Percentiles rank a stretch among this genome's conserved stretches.
Evolutionary conservation across 139 green algal genomes (phyloP).

Genomic region (Micromonas commoda): DNA sequence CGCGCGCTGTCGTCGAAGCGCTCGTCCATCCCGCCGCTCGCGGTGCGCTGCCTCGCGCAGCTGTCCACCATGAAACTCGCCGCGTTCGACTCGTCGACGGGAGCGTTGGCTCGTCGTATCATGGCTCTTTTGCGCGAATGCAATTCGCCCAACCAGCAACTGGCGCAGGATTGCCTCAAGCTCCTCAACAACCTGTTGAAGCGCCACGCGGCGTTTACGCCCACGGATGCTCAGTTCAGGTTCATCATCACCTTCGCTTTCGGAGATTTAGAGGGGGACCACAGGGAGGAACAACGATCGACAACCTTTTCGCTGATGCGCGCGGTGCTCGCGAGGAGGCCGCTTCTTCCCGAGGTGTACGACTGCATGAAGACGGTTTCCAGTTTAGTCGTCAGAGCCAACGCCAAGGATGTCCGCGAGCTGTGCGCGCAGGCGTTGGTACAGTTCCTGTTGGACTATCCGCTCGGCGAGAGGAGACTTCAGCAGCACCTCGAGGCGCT

Average conservation of each 20-base stretch:
- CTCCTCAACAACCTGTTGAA: conserved; percentile 64
- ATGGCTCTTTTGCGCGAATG: not conserved
- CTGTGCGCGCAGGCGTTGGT: conserved; percentile 61
- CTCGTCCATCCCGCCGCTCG: conserved; percentile 47
- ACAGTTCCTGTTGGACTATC: conserved; percentile 90
- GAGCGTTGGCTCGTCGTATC: not conserved
- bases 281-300: conserved; percentile 18
- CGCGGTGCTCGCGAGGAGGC: conserved; percentile 60
- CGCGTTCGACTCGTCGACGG: not conserved
- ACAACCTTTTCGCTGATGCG: conserved; percentile 65
- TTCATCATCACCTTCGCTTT: conserved; percentile 72
- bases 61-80: conserved; percentile 54
- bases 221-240: conserved; percentile 52
- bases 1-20: conserved; percentile 38
- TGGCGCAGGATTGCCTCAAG: conserved; percentile 55
- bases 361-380: conserved; percentile 78
- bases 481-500: conserved; percentile 67
- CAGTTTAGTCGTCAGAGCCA: conserved; percentile 39
- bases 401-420: conserved; percentile 48
- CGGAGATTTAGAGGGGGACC: conserved; percentile 59
- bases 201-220: conserved; percentile 49
- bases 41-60: conserved; percentile 49
- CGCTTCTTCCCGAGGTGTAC: conserved; percentile 86
- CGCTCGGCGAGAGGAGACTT: conserved; percentile 62
- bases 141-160: not conserved